Evolutionary conservation across 352 stramenopile species (phyloP), one percentile per base, ranked within the genome.

Genomic region (Pythium volutum): DNA sequence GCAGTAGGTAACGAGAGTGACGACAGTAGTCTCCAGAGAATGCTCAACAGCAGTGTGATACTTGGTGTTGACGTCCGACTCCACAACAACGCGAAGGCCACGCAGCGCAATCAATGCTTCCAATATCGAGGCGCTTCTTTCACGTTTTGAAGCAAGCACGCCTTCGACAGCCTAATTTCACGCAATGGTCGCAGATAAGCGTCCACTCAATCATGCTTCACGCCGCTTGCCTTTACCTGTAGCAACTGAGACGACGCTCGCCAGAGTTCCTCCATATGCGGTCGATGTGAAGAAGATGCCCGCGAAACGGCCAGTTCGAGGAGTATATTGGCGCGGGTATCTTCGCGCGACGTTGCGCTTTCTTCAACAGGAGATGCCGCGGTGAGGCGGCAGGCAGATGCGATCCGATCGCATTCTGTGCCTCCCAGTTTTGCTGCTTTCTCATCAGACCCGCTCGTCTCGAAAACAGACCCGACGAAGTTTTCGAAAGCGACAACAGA

Each of bases 91-190:
- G 2, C 52, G 60, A 29, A 62, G 10, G 22, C 50, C 60, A 42
- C 53, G 60, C 1, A 67, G 36, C 15, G 60, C 60, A 20, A 61
- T 38, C 11, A 48, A 38, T 18, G 60, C 52, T 23, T 47, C 34
- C 20, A 58, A 31, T n/a, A 46, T 15, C 14, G 2, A 7, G 18
- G 4, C 29, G 23, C 26, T 34, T 47, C 22, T 12, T 49, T 11
- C 10, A 62, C 33, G 22, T 3, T 12, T 33, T n/a, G 12, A 42
- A 50, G 43, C 31, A 22, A 55, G 25, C 18, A 41, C 23, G 9
- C 27, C 38, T 41, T 27, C 22, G 2, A 36, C 16, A 25, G 22
- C 15, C 34, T 49, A 45, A 36, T 25, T 23, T 20, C 4, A 7
- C 20, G 4, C 43, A 38, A 45, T 11, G 31, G 7, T 15, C 9